phyloP scores from a whole-genome alignment of 805 yeast species.

The Schizosaccharomyces pombe region DNA sequence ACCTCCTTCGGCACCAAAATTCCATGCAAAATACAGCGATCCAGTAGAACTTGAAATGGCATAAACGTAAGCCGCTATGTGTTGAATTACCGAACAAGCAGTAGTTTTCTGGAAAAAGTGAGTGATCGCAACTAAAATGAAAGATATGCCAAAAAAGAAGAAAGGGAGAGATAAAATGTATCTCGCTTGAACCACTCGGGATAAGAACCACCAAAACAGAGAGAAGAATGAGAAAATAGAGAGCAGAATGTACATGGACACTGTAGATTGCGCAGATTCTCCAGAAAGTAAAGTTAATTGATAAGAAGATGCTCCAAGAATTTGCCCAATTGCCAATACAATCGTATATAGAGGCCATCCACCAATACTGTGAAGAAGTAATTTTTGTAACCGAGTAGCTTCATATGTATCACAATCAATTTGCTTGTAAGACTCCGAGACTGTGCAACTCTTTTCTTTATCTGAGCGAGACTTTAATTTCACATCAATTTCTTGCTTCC shows the following conservation, averaged over 20 bases:
- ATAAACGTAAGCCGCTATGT: not conserved
- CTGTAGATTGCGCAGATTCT: not conserved
- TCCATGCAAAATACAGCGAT: conserved; percentile 1
- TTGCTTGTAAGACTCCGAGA: not conserved
- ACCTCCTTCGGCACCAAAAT: conserved; percentile 4
- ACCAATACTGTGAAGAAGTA: conserved; percentile 1
- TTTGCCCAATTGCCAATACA: not conserved
- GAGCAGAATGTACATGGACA: not conserved
- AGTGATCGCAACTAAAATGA: not conserved
- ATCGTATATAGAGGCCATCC: conserved; percentile 1
- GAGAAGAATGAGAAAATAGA: not conserved
- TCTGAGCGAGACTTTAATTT: not conserved
- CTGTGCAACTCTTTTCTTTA: not conserved
- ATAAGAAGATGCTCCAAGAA: conserved; percentile 4
- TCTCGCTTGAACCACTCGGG: not conserved
- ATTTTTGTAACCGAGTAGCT: not conserved
- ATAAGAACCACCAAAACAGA: conserved; percentile 3
- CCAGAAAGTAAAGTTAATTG: conserved; percentile 2
- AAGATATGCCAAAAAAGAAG: not conserved
- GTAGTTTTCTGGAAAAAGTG: not conserved
- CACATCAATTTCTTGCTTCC: not conserved
- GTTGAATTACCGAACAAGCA: not conserved
- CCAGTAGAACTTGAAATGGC: conserved; percentile 1
- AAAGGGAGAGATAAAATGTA: conserved; percentile 1
- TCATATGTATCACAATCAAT: not conserved